Conservation (phyloP, 1,284 basidiomycete genomes). For the Cryptococcus sp. region DNA sequence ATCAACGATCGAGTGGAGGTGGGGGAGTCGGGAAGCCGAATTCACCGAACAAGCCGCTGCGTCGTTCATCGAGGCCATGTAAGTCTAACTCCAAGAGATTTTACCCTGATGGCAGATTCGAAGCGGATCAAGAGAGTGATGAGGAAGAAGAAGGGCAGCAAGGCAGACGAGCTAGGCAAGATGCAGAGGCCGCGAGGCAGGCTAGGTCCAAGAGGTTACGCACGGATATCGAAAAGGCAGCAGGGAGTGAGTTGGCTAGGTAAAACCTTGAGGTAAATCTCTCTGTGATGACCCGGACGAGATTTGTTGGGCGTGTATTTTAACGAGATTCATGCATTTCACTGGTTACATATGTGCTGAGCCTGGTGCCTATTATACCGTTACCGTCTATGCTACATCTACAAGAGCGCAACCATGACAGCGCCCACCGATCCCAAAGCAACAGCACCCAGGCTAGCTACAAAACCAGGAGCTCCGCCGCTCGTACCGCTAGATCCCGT, state of each 20-base stretch:
- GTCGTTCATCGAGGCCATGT: constrained; percentile 40
- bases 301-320: not conserved
- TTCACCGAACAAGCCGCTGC: constrained; percentile 40
- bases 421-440: constrained; percentile 2
- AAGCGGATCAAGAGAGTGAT: constrained; percentile 5
- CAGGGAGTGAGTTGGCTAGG: constrained; percentile 27
- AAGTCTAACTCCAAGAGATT: constrained; percentile 15
- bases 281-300: not conserved
- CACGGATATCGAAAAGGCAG: constrained; percentile 34
- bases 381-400: constrained; percentile 1
- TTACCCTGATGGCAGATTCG: constrained; percentile 2
- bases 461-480: constrained; percentile 1
- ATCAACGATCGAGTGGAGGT: constrained; percentile 33
- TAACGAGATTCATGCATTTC: too few species aligned
- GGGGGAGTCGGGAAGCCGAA: constrained; percentile 44
- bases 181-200: constrained; percentile 6
- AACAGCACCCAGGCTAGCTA: constrained; percentile 1
- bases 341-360: too few species aligned
- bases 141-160: constrained; percentile 5
- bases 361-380: too few species aligned
- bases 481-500: constrained; percentile 5
- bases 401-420: constrained; percentile 4
- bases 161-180: not conserved
- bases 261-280: not conserved
- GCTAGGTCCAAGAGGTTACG: constrained; percentile 22